phyloP scores from a whole-genome alignment of 805 yeast species.

The Lachancea meyersii region DNA sequence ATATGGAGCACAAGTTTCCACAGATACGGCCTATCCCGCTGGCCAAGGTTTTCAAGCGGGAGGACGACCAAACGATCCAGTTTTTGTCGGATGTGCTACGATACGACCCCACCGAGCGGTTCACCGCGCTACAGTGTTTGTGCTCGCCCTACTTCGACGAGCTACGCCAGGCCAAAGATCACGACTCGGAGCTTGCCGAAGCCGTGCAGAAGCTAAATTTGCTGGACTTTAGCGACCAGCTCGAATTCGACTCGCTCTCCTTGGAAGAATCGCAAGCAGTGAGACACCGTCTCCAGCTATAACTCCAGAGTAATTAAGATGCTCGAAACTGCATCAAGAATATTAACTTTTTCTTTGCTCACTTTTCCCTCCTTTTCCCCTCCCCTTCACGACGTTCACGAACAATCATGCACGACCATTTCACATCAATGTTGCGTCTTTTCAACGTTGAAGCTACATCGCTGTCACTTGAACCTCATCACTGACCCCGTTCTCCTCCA shows the following conservation, averaged over 20 bases:
- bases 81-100: constrained; percentile 53
- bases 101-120: constrained; percentile 63
- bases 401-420: background rate
- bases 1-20: constrained; percentile 96
- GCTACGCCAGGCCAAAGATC: constrained; percentile 14
- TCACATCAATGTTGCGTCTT: background rate
- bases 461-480: background rate
- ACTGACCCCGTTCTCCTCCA: too few relatives aligned
- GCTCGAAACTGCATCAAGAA: too few relatives aligned
- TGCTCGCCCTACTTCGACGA: constrained; percentile 30
- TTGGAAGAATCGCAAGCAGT: constrained; percentile 25
- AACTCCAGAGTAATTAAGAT: too few relatives aligned
- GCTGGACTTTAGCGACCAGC: constrained; percentile 24
- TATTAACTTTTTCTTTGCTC: constrained; percentile 4
- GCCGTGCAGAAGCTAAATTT: constrained; percentile 18
- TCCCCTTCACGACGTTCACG: constrained; percentile 5
- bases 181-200: constrained; percentile 1
- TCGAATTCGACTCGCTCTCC: constrained; percentile 27
- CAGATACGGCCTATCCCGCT: constrained; percentile 74
- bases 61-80: constrained; percentile 44
- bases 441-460: background rate
- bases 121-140: constrained; percentile 42
- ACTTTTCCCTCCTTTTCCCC: background rate
- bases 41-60: constrained; percentile 52
- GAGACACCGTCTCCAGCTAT: constrained; percentile 11